Evolutionary conservation across 192 early-diverging fungal species (phyloP).

Genomic region (Coemansia biformis): DNA sequence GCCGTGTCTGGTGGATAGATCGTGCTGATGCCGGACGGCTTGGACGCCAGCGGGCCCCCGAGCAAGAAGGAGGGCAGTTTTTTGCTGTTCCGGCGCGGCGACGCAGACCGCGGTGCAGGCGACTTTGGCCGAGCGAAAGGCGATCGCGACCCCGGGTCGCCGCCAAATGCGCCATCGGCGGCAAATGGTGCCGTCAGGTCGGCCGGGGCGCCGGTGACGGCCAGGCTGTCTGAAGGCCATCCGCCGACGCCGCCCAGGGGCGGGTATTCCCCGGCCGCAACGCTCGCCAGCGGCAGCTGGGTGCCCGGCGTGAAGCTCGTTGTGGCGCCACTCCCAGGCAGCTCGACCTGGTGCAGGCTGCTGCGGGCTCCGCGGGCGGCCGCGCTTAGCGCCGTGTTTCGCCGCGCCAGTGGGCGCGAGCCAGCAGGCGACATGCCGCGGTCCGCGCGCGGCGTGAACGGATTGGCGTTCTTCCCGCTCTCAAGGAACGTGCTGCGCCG

Average conservation of each 20-base stretch:
- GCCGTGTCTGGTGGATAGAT: slow-evolving; percentile 17
- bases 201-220: not conserved
- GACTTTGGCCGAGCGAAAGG: slow-evolving; percentile 40
- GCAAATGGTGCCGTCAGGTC: not conserved
- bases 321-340: not conserved
- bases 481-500: slow-evolving; percentile 22
- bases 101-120: slow-evolving; percentile 39
- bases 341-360: slow-evolving; percentile 5
- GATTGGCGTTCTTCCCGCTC: slow-evolving; percentile 19
- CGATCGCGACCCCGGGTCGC: slow-evolving; percentile 8
- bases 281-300: not conserved
- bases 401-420: slow-evolving; percentile 21
- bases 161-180: not conserved
- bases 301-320: not conserved
- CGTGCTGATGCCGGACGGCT: slow-evolving; percentile 15
- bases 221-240: slow-evolving; percentile 17
- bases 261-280: slow-evolving; percentile 5
- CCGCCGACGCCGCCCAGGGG: slow-evolving; percentile 25
- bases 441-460: slow-evolving; percentile 44
- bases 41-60: slow-evolving; percentile 24
- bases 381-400: too few species aligned
- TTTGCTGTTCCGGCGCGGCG: slow-evolving; percentile 32
- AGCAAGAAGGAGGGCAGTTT: slow-evolving; percentile 47
- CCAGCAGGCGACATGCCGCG: slow-evolving; percentile 14
- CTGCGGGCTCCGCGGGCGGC: too few species aligned